These are phyloP conservation scores for Flaveria linearis DNA, from an alignment of 129 eudicot species.

Conservation along the genomic window DNA sequence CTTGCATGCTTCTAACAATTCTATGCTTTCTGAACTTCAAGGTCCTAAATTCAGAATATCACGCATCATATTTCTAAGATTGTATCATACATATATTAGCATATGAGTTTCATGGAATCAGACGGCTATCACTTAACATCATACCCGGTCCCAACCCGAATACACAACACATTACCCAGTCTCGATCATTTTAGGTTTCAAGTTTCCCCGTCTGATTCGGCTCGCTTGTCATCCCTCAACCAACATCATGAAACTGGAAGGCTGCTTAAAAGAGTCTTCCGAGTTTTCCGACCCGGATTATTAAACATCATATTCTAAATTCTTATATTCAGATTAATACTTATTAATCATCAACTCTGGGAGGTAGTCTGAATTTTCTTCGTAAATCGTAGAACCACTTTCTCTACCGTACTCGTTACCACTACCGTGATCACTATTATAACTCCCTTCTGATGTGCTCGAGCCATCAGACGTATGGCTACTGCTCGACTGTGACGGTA, in stretches of 20 bases:
- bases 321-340: slow-evolving; percentile 7
- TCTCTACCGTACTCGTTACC: slow-evolving; percentile 58
- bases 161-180: neutral
- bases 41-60: neutral
- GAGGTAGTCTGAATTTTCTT: slow-evolving; percentile 70
- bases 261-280: neutral
- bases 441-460: slow-evolving; percentile 64
- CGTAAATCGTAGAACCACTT: slow-evolving; percentile 41
- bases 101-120: neutral
- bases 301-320: slow-evolving; percentile 27
- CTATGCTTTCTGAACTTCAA: no score
- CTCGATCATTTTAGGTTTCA: neutral
- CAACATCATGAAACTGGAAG: neutral
- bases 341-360: slow-evolving; percentile 10
- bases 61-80: neutral
- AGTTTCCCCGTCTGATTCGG: neutral
- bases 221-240: neutral
- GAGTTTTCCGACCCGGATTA: slow-evolving; percentile 11
- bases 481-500: slow-evolving; percentile 41
- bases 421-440: slow-evolving; percentile 64
- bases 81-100: neutral
- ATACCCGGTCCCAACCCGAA: neutral
- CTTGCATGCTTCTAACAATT: no score
- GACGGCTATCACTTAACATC: neutral
- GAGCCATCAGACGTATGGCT: slow-evolving; percentile 49